Conservation (phyloP, 371 early-diverging fungal species). For the Mucor ambiguus region DNA sequence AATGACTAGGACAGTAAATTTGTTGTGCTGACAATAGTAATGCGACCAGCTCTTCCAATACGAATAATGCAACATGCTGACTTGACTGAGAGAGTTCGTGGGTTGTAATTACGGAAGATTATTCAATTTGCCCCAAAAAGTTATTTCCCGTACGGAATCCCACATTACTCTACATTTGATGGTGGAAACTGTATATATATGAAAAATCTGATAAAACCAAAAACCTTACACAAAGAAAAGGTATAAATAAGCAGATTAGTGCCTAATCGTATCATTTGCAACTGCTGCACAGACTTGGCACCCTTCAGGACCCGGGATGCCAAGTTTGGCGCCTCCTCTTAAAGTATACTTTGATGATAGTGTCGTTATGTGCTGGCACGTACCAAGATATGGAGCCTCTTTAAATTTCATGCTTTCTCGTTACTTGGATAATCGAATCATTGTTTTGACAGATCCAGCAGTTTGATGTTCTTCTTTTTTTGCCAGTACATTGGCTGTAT, state of each 20-base stretch:
- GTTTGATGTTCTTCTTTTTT: neutral
- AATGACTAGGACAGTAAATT: neutral
- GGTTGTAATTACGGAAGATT: neutral
- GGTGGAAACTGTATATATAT: neutral
- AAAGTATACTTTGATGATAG: neutral
- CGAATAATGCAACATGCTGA: neutral
- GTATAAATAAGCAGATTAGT: neutral
- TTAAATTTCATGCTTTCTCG: neutral
- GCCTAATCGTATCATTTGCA: neutral
- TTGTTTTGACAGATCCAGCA: neutral
- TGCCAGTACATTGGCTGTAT: neutral
- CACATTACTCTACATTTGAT: neutral
- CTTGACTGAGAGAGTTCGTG: neutral
- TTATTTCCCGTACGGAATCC: neutral
- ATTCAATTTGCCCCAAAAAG: neutral
- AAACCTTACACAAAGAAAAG: neutral
- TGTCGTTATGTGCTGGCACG: too few relatives aligned
- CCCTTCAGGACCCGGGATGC: neutral
- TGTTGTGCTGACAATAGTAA: neutral
- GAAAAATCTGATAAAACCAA: neutral
- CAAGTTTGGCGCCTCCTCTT: conserved; percentile 1
- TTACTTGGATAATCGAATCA: neutral
- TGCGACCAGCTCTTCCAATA: neutral
- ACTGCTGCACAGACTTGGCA: neutral
- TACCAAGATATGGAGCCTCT: neutral